Percentiles rank a stretch among this genome's conserved stretches.
Conservation (phyloP, 331 rosid species). For the Ulmus americana region DNA sequence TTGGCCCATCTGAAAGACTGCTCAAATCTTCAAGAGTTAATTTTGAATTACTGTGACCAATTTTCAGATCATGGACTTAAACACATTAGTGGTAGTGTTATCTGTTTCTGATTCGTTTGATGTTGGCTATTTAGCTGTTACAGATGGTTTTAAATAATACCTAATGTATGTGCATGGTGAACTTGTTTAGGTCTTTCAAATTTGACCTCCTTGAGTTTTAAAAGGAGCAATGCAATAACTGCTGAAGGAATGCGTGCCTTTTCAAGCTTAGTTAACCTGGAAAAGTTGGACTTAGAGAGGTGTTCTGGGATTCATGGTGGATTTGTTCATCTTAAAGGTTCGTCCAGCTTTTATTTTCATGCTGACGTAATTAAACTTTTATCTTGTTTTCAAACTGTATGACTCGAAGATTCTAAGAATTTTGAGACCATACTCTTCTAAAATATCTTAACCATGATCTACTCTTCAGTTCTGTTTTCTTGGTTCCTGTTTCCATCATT, state of each 20-base stretch:
- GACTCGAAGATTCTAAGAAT: background rate
- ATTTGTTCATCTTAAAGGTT: slow-evolving; percentile 68
- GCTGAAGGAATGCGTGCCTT: slow-evolving; percentile 61
- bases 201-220: slow-evolving; percentile 60
- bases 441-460: too few relatives aligned
- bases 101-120: slow-evolving; percentile 3
- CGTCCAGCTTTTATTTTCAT: slow-evolving; percentile 6
- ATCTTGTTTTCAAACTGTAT: slow-evolving; percentile 16
- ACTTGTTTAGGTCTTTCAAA: slow-evolving; percentile 47
- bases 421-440: background rate
- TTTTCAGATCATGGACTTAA: slow-evolving; percentile 59
- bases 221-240: slow-evolving; percentile 42
- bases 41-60: slow-evolving; percentile 51
- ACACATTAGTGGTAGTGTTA: slow-evolving; percentile 45
- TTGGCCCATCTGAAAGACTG: slow-evolving; percentile 47
- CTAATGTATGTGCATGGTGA: slow-evolving; percentile 2
- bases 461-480: background rate
- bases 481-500: background rate
- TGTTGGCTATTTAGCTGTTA: background rate
- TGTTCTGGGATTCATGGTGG: slow-evolving; percentile 64
- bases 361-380: background rate
- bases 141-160: background rate
- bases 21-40: slow-evolving; percentile 43
- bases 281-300: slow-evolving; percentile 71
- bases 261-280: slow-evolving; percentile 54